Evolutionary conservation across 495 filamentous ascomycete species (phyloP).

Genomic region (Cryomyces minteri): DNA sequence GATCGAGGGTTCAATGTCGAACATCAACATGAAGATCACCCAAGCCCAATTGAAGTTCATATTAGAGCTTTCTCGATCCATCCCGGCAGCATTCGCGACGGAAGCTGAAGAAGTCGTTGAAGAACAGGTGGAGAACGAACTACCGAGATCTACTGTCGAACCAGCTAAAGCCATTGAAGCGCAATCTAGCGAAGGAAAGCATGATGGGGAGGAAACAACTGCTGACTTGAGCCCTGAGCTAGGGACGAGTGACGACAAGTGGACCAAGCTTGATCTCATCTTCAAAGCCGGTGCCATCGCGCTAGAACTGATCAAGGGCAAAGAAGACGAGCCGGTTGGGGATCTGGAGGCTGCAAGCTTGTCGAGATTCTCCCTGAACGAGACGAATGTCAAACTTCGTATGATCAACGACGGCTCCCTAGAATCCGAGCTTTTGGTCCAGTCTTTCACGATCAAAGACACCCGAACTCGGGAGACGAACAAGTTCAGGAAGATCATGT

Average conservation of each 20-base stretch:
- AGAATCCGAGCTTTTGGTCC: conserved; percentile 83
- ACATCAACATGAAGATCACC: conserved; percentile 76
- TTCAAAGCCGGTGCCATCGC: conserved; percentile 81
- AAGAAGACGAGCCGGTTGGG: conserved; percentile 55
- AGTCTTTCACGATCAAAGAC: conserved; percentile 88
- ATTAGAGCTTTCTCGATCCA: conserved; percentile 63
- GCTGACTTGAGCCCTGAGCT: conserved; percentile 47
- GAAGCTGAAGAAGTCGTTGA: conserved; percentile 53
- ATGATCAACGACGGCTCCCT: conserved; percentile 86
- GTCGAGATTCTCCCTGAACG: conserved; percentile 83
- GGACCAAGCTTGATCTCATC: conserved; percentile 86
- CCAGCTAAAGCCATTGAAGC: conserved; percentile 23
- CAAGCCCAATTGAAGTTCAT: conserved; percentile 82
- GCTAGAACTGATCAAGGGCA: conserved; percentile 67
- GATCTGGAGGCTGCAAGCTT: conserved; percentile 65
- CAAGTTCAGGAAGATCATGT: conserved; percentile 97
- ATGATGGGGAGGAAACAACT: conserved; percentile 21
- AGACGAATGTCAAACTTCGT: conserved; percentile 79
- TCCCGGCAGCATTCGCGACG: conserved; percentile 69
- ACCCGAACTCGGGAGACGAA: conserved; percentile 72
- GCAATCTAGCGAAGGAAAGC: conserved; percentile 3
- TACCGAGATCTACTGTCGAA: conserved; percentile 38
- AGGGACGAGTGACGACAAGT: conserved; percentile 42
- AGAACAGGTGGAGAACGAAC: conserved; percentile 40
- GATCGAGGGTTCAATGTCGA: conserved; percentile 76